Conservation (phyloP, 768 basidiomycete genomes). For the Crepidotus variabilis region DNA sequence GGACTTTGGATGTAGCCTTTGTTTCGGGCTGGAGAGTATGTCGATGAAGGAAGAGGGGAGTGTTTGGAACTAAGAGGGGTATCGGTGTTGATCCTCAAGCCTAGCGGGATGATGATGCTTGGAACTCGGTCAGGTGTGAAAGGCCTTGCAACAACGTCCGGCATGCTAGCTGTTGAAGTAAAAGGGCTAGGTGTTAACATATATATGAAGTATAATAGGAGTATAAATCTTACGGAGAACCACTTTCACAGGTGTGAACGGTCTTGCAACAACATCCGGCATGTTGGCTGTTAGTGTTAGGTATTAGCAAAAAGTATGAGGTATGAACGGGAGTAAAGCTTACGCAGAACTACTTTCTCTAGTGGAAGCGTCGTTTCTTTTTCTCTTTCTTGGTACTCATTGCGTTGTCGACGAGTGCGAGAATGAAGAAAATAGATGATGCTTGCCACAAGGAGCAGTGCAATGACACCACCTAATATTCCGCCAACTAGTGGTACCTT, state of each 20-base stretch:
- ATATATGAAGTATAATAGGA: no score
- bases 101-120: background rate
- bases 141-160: background rate
- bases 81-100: background rate
- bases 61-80: background rate
- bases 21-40: background rate
- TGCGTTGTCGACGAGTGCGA: background rate
- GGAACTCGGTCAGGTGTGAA: background rate
- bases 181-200: no score
- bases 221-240: background rate
- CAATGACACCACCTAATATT: background rate
- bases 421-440: background rate
- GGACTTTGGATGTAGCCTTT: background rate
- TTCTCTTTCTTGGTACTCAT: background rate
- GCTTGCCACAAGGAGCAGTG: background rate
- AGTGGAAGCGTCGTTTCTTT: background rate
- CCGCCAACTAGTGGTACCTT: background rate
- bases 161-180: background rate
- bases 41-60: background rate
- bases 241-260: background rate
- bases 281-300: background rate
- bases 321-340: no score
- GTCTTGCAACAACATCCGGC: background rate
- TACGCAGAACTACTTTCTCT: background rate
- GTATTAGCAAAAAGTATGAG: no score